phyloP scores from a whole-genome alignment of 176 grass and related monocot species.

The Hordeum vulgare region MorexV3_pseudomolecules_assembly NC_058518.1:513597965-513598464 shows the following conservation, averaged over 20 bases:
- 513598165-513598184: accelerated
- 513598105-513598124: too few species aligned
- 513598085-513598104: too few species aligned
- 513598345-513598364: background rate
- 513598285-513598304: background rate
- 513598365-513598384: background rate
- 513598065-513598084: too few species aligned
- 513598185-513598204: too few species aligned
- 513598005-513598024: too few species aligned
- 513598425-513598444: background rate
- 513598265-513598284: background rate
- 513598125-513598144: background rate
- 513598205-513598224: background rate
- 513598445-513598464: background rate
- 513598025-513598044: too few species aligned
- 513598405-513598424: background rate
- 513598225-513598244: background rate
- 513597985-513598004: too few species aligned
- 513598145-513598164: background rate
- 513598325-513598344: background rate
- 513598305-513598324: background rate
- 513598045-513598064: too few species aligned
- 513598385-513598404: background rate
- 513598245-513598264: background rate
- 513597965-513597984: too few species aligned